Base-by-base conservation (phyloP, 1,139 yeast species). In the Kodamaea alishanica region DNA sequence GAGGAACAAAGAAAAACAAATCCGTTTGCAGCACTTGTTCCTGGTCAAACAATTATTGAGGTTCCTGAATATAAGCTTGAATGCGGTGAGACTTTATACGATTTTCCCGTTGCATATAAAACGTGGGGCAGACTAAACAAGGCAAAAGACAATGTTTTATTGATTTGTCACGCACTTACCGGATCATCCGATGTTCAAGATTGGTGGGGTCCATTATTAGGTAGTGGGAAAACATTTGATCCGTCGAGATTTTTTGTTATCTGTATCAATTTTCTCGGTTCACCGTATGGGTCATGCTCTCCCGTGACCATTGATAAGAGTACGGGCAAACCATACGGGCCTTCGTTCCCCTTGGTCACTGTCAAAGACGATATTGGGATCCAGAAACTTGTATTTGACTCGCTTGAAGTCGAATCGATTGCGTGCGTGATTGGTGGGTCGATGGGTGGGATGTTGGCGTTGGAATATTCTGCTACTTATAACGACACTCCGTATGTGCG, bases 121-220 rank as follows among this genome's bases (percentile, higher is more conserved):
- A 84, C 96, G 0, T 92, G 97, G 97, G 98, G 97, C 6, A 50
- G 60, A 4, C 65, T 89, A 43, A 84, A 86, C 47, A 56, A 61
- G 1, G 66, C 63, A 5, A 77, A 73, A 6, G 81, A 82, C 50
- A 92, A 92, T 56, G 90, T 82, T 42, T 67, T 92, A 66, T 80
- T 92, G 26, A 85, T 92, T 12, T 87, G 96, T 52, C 98, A 92
- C 66, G 98, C 98, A 0, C 70, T 92, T 44, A 89, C 97, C 0
- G 98, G 98, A 0, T 87, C 96, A 0, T 77, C 96, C 0, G 98
- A 92, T 57, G 96, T 90, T 12, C 77, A 84, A 34, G 98, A 92
- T 56, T 92, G 98, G 98, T 87, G 98, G 98, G 97, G 97, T 0
- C 97, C 98, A 0, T 65, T 92, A 26, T 67, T 92, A 33, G 98